Percentiles rank a stretch among this genome's conserved stretches.
These are phyloP conservation scores for Domatiomyces globalis DNA, from an alignment of 2,329 filamentous ascomycete species.

Conservation along the genomic window DNA sequence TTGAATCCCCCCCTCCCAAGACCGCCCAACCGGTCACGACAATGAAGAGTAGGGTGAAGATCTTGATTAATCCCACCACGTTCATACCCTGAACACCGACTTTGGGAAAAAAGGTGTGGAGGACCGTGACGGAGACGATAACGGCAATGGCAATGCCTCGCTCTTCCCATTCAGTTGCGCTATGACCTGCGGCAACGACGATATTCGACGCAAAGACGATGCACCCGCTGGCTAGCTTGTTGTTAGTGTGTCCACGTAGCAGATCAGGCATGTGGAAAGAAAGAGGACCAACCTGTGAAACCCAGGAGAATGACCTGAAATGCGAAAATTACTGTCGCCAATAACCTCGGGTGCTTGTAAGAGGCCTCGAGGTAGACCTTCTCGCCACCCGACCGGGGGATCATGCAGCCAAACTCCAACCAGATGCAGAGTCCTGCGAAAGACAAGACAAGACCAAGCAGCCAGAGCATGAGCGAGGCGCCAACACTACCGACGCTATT, in stretches of 20 bases:
- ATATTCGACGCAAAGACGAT: background rate
- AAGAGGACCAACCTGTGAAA: slow-evolving; percentile 38
- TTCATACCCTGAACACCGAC: slow-evolving; percentile 37
- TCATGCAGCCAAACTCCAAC: slow-evolving; percentile 33
- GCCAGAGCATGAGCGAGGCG: slow-evolving; percentile 40
- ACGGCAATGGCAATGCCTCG: slow-evolving; percentile 34
- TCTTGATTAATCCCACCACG: slow-evolving; percentile 35
- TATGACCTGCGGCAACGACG: slow-evolving; percentile 13
- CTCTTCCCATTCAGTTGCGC: slow-evolving; percentile 35
- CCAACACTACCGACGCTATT: slow-evolving; percentile 41
- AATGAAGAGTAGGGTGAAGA: slow-evolving; percentile 36
- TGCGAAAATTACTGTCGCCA: slow-evolving; percentile 41
- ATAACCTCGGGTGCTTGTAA: slow-evolving; percentile 36
- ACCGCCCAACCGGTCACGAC: slow-evolving; percentile 32
- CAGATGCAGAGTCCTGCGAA: slow-evolving; percentile 35
- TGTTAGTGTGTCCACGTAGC: slow-evolving; percentile 23
- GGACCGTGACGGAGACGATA: slow-evolving; percentile 33
- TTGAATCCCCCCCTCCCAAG: slow-evolving; percentile 5
- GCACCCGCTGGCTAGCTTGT: background rate
- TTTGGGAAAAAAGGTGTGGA: slow-evolving; percentile 33
- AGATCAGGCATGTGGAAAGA: slow-evolving; percentile 19
- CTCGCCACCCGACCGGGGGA: slow-evolving; percentile 37
- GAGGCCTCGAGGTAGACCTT: slow-evolving; percentile 42
- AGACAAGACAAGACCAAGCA: slow-evolving; percentile 34
- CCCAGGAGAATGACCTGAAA: slow-evolving; percentile 37